Evolutionary conservation across 805 yeast genomes (phyloP), one percentile per base, ranked within the genome.

Genomic region (Saccharomyces paradoxus): DNA sequence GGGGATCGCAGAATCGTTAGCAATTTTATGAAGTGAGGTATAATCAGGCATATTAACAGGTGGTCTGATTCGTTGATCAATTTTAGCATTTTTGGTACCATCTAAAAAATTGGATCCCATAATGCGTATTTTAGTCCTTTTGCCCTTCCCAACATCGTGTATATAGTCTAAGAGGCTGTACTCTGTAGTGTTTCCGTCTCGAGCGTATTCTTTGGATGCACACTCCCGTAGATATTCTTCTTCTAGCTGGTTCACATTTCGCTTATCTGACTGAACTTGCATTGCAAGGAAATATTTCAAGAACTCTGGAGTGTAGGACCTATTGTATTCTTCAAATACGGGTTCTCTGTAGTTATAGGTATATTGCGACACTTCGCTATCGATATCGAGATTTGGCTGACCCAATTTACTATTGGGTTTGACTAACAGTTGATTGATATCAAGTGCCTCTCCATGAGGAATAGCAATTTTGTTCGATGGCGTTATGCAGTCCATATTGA

Each of bases 401-500:
- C 52, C 58, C 21, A 72, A 51, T 1, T 37, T 12, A 24, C 68
- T 55, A 22, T 69, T 76, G 0, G 69, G 65, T 27, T 70, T 76
- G 5, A 71, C 71, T 51, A 87, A 65, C 28, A 91, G 67, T 47
- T 74, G 61, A 30, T 58, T 62, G 26, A 94, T 89, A 58, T 82
- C 82, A 14, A 87, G 63, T 0, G 89, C 81, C 65, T 86, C 90
- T 10, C 99, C 99, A 5, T 84, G 86, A 0, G 86, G 80, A 17
- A 91, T 83, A 0, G 92, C 72, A 0, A 60, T 56, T 0, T 84
- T 82, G 61, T 90, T 85, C 0, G 97, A 89, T 0, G 97, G 97
- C 0, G 99, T 95, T 2, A 89, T 77, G 70, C 98, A 92, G 58
- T 86, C 89, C 76, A 90, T 74, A 59, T 83, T 83, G n/a, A 92